These are phyloP conservation scores for Salix suchowensis DNA, from an alignment of 345 rosid species.

Conservation along the genomic window DNA sequence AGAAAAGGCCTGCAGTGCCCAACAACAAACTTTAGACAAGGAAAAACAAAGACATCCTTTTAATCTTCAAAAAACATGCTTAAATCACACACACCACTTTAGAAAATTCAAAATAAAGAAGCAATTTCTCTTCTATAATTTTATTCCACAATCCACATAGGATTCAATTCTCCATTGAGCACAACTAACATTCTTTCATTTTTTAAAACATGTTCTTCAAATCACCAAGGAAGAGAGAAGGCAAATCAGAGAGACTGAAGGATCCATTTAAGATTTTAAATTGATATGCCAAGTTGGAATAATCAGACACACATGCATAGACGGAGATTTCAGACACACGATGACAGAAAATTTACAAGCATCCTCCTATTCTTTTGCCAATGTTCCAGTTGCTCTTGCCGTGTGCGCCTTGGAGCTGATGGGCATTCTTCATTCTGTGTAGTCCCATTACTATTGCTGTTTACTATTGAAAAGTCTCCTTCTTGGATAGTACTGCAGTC, in stretches of 20 bases:
- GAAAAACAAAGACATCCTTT: not conserved
- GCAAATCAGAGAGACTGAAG: not conserved
- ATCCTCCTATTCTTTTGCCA: constrained; percentile 95
- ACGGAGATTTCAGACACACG: not conserved
- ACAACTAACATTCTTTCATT: not conserved
- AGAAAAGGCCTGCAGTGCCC: constrained; percentile 78
- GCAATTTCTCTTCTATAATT: not conserved
- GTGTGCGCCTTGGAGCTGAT: constrained; percentile 63
- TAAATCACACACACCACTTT: not conserved
- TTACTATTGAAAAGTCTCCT: constrained; percentile 55
- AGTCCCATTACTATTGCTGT: constrained; percentile 33
- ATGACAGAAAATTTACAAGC: constrained; percentile 57
- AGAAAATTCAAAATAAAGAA: not conserved
- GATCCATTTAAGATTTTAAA: not conserved
- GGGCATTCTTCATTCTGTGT: constrained; percentile 49
- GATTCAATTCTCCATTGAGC: not conserved
- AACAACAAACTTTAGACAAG: not conserved
- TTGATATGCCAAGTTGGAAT: not conserved
- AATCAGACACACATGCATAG: not conserved
- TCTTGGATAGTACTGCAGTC: constrained; percentile 77
- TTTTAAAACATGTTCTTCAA: constrained; percentile 2
- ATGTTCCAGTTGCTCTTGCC: constrained; percentile 78
- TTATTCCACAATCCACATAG: not conserved
- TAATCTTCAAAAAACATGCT: not conserved
- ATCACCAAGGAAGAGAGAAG: constrained; percentile 2